These are phyloP conservation scores for Triticum turgidum DNA, from an alignment of 176 grass and related monocot genomes.

Conservation along the genomic window DNA sequence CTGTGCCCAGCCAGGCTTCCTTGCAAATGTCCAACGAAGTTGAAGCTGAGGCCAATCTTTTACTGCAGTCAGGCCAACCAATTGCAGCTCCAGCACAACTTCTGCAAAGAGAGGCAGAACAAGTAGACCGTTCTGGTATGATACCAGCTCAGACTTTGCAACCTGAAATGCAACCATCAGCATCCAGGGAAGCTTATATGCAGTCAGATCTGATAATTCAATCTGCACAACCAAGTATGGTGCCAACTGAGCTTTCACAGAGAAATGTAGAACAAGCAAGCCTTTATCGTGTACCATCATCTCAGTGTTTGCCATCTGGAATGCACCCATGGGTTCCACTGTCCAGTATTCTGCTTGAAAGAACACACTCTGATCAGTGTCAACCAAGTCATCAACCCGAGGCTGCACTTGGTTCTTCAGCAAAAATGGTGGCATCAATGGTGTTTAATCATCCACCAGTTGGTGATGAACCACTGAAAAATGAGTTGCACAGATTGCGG, in stretches of 20 bases:
- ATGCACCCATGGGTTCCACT: slow-evolving; percentile 13
- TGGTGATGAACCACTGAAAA: slow-evolving; percentile 62
- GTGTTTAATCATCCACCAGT: slow-evolving; percentile 51
- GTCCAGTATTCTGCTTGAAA: slow-evolving; percentile 31
- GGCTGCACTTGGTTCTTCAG: neutral
- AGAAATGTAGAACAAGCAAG: slow-evolving; percentile 10
- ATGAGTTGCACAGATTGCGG: slow-evolving; percentile 65
- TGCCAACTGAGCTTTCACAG: slow-evolving; percentile 4
- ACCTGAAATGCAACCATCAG: slow-evolving; percentile 31
- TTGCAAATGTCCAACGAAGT: slow-evolving; percentile 26
- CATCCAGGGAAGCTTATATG: neutral
- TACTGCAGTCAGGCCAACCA: slow-evolving; percentile 25
- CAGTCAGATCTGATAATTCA: slow-evolving; percentile 2
- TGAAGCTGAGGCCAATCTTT: slow-evolving; percentile 6
- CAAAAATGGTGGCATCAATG: slow-evolving; percentile 40
- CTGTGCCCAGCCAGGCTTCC: neutral
- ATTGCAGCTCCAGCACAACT: slow-evolving; percentile 23
- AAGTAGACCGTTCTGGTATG: slow-evolving; percentile 11
- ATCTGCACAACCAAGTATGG: slow-evolving; percentile 33
- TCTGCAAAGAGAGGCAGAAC: slow-evolving; percentile 13
- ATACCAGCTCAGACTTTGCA: slow-evolving; percentile 28
- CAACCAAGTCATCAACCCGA: slow-evolving; percentile 28
- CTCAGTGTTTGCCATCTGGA: slow-evolving; percentile 34
- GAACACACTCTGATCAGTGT: slow-evolving; percentile 26
- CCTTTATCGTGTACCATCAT: neutral